phyloP scores from a whole-genome alignment of 305 asterid species.

The Fraxinus nigra region DNA sequence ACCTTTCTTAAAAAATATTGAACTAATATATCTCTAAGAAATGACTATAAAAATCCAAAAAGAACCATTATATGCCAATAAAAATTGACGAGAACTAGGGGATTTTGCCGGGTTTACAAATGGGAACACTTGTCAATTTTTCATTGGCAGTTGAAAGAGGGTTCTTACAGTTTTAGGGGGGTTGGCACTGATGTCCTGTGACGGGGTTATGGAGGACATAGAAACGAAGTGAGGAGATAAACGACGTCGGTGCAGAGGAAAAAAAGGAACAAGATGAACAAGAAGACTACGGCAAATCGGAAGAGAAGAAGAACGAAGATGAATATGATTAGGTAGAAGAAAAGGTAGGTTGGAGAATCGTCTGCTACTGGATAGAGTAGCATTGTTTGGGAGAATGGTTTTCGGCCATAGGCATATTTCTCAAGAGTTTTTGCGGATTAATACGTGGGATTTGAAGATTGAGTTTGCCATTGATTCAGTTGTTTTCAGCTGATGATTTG shows the following conservation, averaged over 20 bases:
- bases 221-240: constrained; percentile 36
- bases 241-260: constrained; percentile 53
- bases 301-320: constrained; percentile 38
- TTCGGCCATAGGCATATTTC: constrained; percentile 30
- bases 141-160: not conserved
- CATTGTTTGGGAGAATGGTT: constrained; percentile 12
- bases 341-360: constrained; percentile 30
- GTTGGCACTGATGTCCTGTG: not conserved
- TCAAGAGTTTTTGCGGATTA: constrained; percentile 14
- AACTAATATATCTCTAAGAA: not conserved
- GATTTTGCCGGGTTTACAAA: too few species aligned
- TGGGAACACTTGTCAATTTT: too few species aligned
- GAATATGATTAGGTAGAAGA: constrained; percentile 32
- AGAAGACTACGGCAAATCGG: constrained; percentile 35
- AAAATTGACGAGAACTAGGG: too few species aligned
- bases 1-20: not conserved
- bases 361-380: constrained; percentile 9
- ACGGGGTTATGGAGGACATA: constrained; percentile 46
- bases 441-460: constrained; percentile 29
- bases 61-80: not conserved
- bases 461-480: constrained; percentile 24
- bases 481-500: constrained; percentile 22
- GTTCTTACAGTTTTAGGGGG: constrained; percentile 14
- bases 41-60: not conserved
- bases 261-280: constrained; percentile 40